Evolutionary conservation across 225 moss, liverwort and hornwort genomes (phyloP), one percentile per base, ranked within the genome.

Genomic region (Anthoceros angustus): DNA sequence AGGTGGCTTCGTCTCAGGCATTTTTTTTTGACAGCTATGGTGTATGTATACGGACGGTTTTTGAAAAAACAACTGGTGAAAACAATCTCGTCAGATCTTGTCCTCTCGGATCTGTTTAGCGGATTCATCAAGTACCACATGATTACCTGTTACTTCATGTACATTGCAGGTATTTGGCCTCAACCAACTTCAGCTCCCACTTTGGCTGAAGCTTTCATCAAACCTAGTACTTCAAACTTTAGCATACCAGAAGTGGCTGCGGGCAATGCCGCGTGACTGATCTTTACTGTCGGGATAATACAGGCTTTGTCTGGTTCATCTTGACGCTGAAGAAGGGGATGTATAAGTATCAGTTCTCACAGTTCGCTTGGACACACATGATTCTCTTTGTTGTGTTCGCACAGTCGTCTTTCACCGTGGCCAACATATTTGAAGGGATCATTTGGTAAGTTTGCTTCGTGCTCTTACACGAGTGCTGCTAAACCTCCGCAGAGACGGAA

Each of bases 271-370:
- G 1, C 64, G 39, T 55, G 55, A 55, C 23, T 15, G 55, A 55
- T 4, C n/a, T 55, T 55, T 23, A 5, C 18, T 18, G 6, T 23
- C 32, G 32, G 32, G 32, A 32, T 32, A 4, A 32, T 55, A 43
- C 91, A 98, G 95, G 95, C 61, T 98, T 98, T 81, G 95, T 98
- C 41, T 88, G 88, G 91, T 98, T 98, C 72, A 98, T 98, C 70
- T 76, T 98, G 83, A 86, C 91, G 23, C 77, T 98, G 48, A 91
- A 91, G 70, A 88, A 82, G 67, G 95, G 95, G 70, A 64, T 87
- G 79, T 98, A 98, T 67, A 86, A 98, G 74, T 87, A 87, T 70
- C 95, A 91, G 62, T 98, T 98, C 71, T 88, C 91, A 70, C 95
- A 98, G 74, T 98, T 82, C 79, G 95, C 95, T 21, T 98, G 95